phyloP scores from a whole-genome alignment of 225 moss, liverwort and hornwort species.

The Neckera pumila region DNA sequence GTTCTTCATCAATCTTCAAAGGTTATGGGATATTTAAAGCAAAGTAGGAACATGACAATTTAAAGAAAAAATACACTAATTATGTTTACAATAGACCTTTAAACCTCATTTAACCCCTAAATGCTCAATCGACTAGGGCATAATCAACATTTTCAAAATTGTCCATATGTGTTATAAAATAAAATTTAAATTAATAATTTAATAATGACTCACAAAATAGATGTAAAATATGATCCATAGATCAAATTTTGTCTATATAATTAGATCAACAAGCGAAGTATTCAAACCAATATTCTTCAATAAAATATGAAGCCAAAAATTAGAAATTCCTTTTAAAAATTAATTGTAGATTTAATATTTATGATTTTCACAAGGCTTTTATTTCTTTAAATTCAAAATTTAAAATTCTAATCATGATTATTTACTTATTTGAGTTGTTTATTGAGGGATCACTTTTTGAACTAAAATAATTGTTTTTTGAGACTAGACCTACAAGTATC shows the following conservation, averaged over 20 bases:
- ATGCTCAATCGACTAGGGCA: accelerated
- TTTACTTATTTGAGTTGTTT: too few relatives aligned
- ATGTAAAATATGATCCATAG: background rate
- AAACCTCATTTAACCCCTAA: background rate
- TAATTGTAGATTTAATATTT: background rate
- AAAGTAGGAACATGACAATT: accelerated
- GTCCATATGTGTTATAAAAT: background rate
- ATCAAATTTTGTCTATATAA: accelerated
- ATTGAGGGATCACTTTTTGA: too few relatives aligned
- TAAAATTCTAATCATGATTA: background rate
- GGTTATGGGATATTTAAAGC: background rate
- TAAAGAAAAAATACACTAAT: background rate
- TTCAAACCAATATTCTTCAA: background rate
- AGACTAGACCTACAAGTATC: too few relatives aligned
- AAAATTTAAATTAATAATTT: background rate
- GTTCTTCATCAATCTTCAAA: background rate
- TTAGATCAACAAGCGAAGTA: background rate
- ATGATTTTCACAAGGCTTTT: background rate
- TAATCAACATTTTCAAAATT: background rate
- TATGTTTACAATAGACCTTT: accelerated
- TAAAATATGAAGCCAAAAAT: background rate
- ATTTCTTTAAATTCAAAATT: background rate
- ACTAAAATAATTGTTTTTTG: too few relatives aligned
- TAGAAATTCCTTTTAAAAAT: background rate
- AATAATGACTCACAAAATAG: background rate